Evolutionary conservation across 2,329 filamentous ascomycete species (phyloP).

Genomic region (Biscogniauxia sp.): DNA sequence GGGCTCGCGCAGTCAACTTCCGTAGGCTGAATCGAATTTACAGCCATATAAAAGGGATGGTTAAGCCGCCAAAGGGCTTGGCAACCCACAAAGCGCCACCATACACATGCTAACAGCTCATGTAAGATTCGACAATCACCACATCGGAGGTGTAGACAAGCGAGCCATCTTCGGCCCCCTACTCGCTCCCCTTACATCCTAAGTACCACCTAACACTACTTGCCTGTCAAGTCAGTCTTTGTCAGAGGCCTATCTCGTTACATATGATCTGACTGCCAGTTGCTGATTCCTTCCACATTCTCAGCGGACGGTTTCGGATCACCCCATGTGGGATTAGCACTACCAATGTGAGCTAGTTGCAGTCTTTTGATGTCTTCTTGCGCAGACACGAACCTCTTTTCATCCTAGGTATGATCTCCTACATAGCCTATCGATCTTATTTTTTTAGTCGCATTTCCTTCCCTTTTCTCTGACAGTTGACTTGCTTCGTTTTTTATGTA

Average conservation of each 20-base stretch:
- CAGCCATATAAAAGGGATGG: neutral
- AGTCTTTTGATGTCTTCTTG: neutral
- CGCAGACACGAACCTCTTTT: neutral
- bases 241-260: neutral
- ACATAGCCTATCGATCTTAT: neutral
- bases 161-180: neutral
- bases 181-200: no score
- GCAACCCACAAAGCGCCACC: neutral
- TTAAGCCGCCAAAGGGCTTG: neutral
- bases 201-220: neutral
- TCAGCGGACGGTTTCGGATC: neutral
- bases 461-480: no score
- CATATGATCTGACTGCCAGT: neutral
- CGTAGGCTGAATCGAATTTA: neutral
- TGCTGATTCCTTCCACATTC: neutral
- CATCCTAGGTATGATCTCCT: neutral
- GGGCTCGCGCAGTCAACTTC: neutral
- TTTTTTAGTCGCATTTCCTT: neutral
- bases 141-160: neutral
- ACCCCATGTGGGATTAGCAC: neutral
- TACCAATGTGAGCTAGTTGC: neutral
- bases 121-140: neutral
- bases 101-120: neutral
- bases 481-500: no score
- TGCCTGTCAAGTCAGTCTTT: neutral